Percentiles rank a stretch among this genome's conserved stretches.
Evolutionary conservation across 495 filamentous ascomycete genomes (phyloP).

Genomic region (Penicillium bialowiezense): DNA sequence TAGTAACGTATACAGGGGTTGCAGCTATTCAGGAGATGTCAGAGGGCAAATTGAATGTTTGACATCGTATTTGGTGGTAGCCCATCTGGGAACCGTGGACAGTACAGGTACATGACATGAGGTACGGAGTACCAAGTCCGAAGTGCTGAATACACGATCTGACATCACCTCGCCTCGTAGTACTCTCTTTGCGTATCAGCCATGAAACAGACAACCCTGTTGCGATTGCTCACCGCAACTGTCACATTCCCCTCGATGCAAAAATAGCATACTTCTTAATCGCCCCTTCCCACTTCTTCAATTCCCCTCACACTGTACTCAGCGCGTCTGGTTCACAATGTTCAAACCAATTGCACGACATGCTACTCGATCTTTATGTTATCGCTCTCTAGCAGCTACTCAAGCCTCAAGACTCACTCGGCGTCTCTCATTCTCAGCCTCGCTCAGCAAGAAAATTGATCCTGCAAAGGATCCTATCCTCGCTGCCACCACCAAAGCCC

Average conservation of each 20-base stretch:
- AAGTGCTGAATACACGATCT: too few relatives aligned
- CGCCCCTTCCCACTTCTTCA: background rate
- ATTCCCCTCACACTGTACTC: background rate
- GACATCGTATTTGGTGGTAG: too few relatives aligned
- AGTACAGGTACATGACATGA: background rate
- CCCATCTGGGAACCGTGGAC: too few relatives aligned
- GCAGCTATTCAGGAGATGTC: too few relatives aligned
- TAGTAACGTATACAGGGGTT: too few relatives aligned
- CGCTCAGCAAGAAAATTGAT: slow-evolving; percentile 25
- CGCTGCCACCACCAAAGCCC: slow-evolving; percentile 32
- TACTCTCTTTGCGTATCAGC: too few relatives aligned
- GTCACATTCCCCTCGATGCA: slow-evolving; percentile 14
- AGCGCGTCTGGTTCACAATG: slow-evolving; percentile 18
- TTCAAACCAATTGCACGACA: slow-evolving; percentile 33
- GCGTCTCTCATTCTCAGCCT: slow-evolving; percentile 30
- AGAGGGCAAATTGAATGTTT: too few relatives aligned
- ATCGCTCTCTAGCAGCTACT: slow-evolving; percentile 1
- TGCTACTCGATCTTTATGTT: slow-evolving; percentile 25
- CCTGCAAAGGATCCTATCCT: slow-evolving; percentile 28
- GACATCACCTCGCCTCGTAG: too few relatives aligned
- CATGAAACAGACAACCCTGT: background rate
- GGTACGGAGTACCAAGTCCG: too few relatives aligned
- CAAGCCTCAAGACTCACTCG: slow-evolving; percentile 24
- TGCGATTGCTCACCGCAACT: slow-evolving; percentile 23
- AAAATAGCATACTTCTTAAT: slow-evolving; percentile 2